phyloP scores from a whole-genome alignment of 768 basidiomycete genomes.

The Kwoniella newhampshirensis region DNA sequence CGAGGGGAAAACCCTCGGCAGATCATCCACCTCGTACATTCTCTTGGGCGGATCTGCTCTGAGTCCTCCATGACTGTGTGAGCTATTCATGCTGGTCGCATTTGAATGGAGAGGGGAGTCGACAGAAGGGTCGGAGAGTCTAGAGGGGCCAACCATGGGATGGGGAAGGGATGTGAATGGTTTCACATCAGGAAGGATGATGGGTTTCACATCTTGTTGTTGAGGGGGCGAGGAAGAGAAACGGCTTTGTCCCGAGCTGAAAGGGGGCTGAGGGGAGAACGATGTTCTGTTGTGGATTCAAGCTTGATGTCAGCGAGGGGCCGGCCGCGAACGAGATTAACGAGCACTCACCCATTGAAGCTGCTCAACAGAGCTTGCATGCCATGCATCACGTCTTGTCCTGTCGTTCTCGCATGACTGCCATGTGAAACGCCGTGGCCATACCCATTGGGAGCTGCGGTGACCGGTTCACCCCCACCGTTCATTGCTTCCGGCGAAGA shows the following conservation, averaged over 20 bases:
- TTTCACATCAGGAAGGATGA: constrained; percentile 11
- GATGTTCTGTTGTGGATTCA: constrained; percentile 2
- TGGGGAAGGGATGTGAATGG: constrained; percentile 22
- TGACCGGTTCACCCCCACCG: constrained; percentile 6
- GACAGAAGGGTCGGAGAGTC: constrained; percentile 3
- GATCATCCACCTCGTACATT: constrained; percentile 32
- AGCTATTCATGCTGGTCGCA: constrained; percentile 18
- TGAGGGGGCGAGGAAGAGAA: constrained; percentile 4
- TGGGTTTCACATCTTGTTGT: constrained; percentile 16
- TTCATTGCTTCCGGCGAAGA: constrained; percentile 29
- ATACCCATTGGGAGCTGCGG: constrained; percentile 2
- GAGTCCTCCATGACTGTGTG: constrained; percentile 24
- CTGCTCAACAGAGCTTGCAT: constrained; percentile 22
- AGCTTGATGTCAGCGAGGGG: not conserved
- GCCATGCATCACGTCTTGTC: constrained; percentile 24
- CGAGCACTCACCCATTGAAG: constrained; percentile 19
- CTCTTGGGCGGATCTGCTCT: constrained; percentile 42
- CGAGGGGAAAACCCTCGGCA: constrained; percentile 19
- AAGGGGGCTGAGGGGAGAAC: constrained; percentile 4
- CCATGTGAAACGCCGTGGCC: constrained; percentile 13
- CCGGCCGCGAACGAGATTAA: not conserved
- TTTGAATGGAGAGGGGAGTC: not conserved
- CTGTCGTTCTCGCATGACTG: not conserved
- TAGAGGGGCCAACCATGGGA: constrained; percentile 4
- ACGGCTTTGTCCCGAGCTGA: not conserved